Conservation (phyloP, 108 stramenopile species). For the Pseudonitzschia delicatissima region DNA sequence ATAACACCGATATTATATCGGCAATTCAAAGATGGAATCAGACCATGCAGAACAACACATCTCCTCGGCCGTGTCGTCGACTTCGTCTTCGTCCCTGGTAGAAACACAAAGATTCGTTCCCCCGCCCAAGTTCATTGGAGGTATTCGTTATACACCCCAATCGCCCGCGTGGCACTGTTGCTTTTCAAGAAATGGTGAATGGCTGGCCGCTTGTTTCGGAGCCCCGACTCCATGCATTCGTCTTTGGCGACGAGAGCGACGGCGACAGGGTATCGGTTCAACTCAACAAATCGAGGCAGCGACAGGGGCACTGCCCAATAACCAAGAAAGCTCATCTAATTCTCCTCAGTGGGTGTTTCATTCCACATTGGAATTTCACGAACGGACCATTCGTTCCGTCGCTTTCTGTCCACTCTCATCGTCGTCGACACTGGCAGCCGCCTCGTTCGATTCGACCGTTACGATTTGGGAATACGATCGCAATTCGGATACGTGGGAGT, state of each 20-base stretch:
- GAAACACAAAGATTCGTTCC: slow-evolving; percentile 17
- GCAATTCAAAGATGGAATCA: not conserved
- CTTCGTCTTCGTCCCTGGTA: slow-evolving; percentile 14
- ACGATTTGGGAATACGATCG: slow-evolving; percentile 76
- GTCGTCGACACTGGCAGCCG: slow-evolving; percentile 65
- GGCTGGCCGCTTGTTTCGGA: slow-evolving; percentile 69
- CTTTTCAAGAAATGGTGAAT: slow-evolving; percentile 70
- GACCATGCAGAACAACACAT: not conserved
- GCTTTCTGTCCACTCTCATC: slow-evolving; percentile 62
- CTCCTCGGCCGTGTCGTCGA: not conserved
- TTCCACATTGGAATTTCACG: slow-evolving; percentile 45
- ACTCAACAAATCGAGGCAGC: not conserved
- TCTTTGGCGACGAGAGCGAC: slow-evolving; percentile 44
- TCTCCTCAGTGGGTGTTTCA: slow-evolving; percentile 40
- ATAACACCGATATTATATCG: no score
- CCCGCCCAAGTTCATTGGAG: slow-evolving; percentile 16
- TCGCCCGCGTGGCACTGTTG: slow-evolving; percentile 66
- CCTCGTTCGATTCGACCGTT: slow-evolving; percentile 91
- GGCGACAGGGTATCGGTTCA: not conserved
- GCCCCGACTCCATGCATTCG: slow-evolving; percentile 69
- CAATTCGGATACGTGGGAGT: slow-evolving; percentile 53
- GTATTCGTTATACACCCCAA: slow-evolving; percentile 14
- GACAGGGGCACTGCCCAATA: not conserved
- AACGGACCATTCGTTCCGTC: slow-evolving; percentile 65
- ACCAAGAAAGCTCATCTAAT: slow-evolving; percentile 1